phyloP scores from a whole-genome alignment of 1,139 yeast species.

The Candida neerlandica region DNA sequence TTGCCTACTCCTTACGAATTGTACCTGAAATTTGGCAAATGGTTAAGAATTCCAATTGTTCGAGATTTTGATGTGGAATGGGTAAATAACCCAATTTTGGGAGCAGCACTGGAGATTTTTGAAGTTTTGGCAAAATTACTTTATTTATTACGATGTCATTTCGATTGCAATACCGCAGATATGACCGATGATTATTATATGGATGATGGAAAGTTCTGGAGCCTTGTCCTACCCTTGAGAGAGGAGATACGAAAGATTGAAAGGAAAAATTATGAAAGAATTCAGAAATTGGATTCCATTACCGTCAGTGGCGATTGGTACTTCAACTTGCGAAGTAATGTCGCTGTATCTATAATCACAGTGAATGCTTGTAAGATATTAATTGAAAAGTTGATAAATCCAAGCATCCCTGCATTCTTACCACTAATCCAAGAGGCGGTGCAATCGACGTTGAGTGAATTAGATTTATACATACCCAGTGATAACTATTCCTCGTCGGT shows the following conservation, averaged over 20 bases:
- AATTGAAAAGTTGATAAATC: slow-evolving; percentile 12
- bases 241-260: slow-evolving; percentile 9
- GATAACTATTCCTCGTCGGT: slow-evolving; percentile 13
- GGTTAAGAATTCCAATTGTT: slow-evolving; percentile 11
- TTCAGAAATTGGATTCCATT: slow-evolving; percentile 6
- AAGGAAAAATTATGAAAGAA: background rate
- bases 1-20: slow-evolving; percentile 14
- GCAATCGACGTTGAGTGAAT: slow-evolving; percentile 9
- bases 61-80: slow-evolving; percentile 12
- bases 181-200: slow-evolving; percentile 6
- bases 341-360: slow-evolving; percentile 14
- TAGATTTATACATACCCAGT: slow-evolving; percentile 9
- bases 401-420: slow-evolving; percentile 13
- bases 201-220: slow-evolving; percentile 11
- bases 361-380: slow-evolving; percentile 12
- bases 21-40: slow-evolving; percentile 9
- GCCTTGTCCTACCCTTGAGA: slow-evolving; percentile 6
- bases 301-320: slow-evolving; percentile 5
- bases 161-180: slow-evolving; percentile 6
- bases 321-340: slow-evolving; percentile 10
- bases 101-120: slow-evolving; percentile 11
- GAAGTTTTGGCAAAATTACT: slow-evolving; percentile 12
- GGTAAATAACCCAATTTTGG: slow-evolving; percentile 15
- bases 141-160: slow-evolving; percentile 14
- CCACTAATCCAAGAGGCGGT: slow-evolving; percentile 12